Evolutionary conservation across 345 rosid genomes (phyloP).

Genomic region (Eucalyptus regnans): DNA sequence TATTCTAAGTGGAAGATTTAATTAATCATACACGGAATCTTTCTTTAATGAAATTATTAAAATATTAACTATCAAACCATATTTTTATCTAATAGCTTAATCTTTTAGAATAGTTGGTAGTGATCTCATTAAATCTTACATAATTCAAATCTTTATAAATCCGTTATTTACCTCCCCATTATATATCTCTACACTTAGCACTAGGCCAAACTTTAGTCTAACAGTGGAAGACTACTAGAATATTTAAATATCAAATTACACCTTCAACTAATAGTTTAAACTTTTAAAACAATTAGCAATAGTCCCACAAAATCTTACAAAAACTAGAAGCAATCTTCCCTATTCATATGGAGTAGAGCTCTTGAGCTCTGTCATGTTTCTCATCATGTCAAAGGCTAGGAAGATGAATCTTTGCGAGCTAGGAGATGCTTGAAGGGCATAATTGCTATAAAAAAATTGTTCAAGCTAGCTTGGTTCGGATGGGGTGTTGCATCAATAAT

Average conservation of each 20-base stretch:
- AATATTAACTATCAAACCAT: not conserved
- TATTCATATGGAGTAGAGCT: not conserved
- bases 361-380: not conserved
- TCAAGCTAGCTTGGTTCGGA: not conserved
- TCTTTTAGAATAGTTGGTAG: not conserved
- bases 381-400: not conserved
- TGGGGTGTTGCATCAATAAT: not conserved
- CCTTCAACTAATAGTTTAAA: not conserved
- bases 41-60: not conserved
- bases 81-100: not conserved
- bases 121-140: not conserved
- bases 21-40: not conserved
- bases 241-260: not conserved
- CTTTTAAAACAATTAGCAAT: not conserved
- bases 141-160: not conserved
- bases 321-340: not conserved
- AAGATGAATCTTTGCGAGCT: not conserved
- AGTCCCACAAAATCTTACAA: not conserved
- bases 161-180: not conserved
- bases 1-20: not conserved
- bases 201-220: not conserved
- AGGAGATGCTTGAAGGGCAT: not conserved
- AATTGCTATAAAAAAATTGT: not conserved
- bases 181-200: not conserved
- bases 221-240: not conserved